Conservation (phyloP, 140 eudicot genomes). For the Cichorium intybus region DNA sequence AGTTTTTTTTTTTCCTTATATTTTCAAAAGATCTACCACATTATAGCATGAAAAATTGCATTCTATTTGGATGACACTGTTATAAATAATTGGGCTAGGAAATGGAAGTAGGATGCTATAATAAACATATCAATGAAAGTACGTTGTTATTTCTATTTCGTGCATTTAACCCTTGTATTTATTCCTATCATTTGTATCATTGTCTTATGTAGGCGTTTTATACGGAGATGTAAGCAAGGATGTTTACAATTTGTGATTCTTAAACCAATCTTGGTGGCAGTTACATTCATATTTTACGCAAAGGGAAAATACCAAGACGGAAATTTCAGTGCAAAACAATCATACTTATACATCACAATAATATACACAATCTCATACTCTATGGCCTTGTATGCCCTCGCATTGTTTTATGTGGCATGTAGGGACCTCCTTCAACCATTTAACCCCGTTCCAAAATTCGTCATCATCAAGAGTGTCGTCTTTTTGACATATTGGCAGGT, state of each 20-base stretch:
- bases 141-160: no score
- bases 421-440: conserved; percentile 84
- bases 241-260: conserved; percentile 92
- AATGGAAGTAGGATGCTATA: no score
- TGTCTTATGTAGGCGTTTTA: conserved; percentile 70
- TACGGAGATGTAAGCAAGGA: conserved; percentile 93
- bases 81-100: no score
- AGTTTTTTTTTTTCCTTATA: no score
- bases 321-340: conserved; percentile 71
- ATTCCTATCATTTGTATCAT: conserved; percentile 7
- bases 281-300: conserved; percentile 71
- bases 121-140: no score
- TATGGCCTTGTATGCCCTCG: conserved; percentile 81
- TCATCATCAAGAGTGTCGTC: conserved; percentile 82
- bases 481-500: conserved; percentile 99
- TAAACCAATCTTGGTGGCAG: conserved; percentile 74
- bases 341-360: conserved; percentile 83
- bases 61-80: no score
- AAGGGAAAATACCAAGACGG: conserved; percentile 92
- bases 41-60: no score
- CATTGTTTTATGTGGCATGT: conserved; percentile 88
- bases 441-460: conserved; percentile 92
- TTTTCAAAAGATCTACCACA: no score
- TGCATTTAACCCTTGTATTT: no score
- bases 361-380: conserved; percentile 82